Evolutionary conservation across 2,329 filamentous ascomycete genomes (phyloP).

Genomic region (Sarocladium kiliense): DNA sequence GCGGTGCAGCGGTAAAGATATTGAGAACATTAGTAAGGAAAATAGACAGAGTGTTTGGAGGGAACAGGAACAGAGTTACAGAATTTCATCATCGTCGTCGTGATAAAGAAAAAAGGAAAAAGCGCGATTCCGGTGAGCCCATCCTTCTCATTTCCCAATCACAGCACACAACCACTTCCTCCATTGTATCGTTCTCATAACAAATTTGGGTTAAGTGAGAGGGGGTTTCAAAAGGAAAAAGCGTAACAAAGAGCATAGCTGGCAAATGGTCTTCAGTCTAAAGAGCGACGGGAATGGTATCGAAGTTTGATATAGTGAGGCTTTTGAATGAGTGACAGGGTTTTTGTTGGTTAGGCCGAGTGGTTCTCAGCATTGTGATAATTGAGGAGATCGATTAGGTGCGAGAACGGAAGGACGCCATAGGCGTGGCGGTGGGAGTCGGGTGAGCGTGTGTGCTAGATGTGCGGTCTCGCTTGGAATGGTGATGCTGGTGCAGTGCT

Average conservation of each 20-base stretch:
- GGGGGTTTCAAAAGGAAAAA: background rate
- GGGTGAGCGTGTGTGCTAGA: constrained; percentile 4
- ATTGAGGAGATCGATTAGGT: too few species aligned
- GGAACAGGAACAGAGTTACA: background rate
- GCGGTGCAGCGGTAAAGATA: too few species aligned
- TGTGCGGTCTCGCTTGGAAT: background rate
- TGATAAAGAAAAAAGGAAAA: background rate
- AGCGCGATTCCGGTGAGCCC: background rate
- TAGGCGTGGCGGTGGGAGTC: background rate
- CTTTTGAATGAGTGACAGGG: background rate
- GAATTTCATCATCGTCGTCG: constrained; percentile 2
- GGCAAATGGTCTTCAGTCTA: background rate
- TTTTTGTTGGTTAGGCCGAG: too few species aligned
- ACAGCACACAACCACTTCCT: background rate
- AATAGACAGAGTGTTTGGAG: background rate
- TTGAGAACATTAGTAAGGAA: background rate
- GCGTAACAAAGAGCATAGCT: too few species aligned
- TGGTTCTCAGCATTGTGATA: too few species aligned
- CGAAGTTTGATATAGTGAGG: background rate
- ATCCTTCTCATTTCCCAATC: background rate
- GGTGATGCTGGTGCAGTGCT: constrained; percentile 41
- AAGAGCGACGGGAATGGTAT: background rate
- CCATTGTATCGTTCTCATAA: too few species aligned
- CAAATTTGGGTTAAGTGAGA: too few species aligned
- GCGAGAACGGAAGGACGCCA: constrained; percentile 3